Evolutionary conservation across 129 eudicot species (phyloP), one percentile per base, ranked within the genome.

Genomic region (Flaveria linearis): DNA sequence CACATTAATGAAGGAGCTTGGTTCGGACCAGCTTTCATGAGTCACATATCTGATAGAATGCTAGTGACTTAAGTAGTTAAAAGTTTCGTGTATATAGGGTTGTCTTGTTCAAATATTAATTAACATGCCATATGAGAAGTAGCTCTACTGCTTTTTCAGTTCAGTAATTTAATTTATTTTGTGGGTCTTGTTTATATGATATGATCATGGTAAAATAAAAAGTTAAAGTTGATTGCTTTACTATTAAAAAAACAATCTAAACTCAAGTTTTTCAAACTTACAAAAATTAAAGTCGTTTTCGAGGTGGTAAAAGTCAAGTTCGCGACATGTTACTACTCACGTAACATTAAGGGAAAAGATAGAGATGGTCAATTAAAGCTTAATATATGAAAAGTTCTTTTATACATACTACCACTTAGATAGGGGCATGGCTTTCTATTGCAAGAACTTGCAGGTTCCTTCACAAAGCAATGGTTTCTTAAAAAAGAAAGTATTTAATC

Each of bases 401-500:
- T 33, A 33, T 33, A n/a, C 13, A 20, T 20, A 20, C 22, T 20
- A 20, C 22, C 22, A 20, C 22, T 20, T 20, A 20, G 22, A 20
- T 20, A 20, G 22, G 22, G 22, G 22, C 22, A 18, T 18, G 62
- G 17, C 45, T 14, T 12, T 70, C 14, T 63, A 76, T 70, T 86
- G 82, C 82, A 78, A 85, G 17, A 72, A 74, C 52, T 78, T 73
- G 46, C 87, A 86, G 91, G 86, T 67, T 51, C 82, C 71, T 64
- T 52, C 50, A 79, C 64, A 70, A 22, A 58, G 57, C 61, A 47
- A 69, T 69, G 76, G 78, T 73, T 72, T 81, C 77, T 52, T 73
- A 71, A 71, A 82, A 70, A 73, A 86, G 82, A 46, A 86, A 76
- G 71, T 70, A 66, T 79, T 76, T 77, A 63, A 36, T 36, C 41